Base-by-base conservation (phyloP, 352 stramenopile genomes). In the Pythium phragmiticola region DNA sequence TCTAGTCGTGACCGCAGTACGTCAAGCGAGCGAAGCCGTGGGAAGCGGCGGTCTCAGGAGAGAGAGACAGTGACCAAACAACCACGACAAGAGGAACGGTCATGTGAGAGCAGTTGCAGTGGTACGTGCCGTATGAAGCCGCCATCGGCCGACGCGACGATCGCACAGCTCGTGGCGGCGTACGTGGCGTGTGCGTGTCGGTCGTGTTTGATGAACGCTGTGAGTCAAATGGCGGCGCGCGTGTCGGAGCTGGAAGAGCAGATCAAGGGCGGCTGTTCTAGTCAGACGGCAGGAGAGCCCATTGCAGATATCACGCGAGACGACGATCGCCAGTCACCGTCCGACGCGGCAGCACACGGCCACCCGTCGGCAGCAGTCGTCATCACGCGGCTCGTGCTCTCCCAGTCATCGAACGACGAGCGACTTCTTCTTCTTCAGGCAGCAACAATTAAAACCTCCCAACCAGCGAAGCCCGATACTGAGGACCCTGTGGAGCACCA, bases 141-240 rank as follows among this genome's bases (percentile, higher is more conserved):
- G 12, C 34, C 52, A 4, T 23, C 54, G 16, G 16, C 16, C 6
- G 17, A 19, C 13, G 55, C 43, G 43, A 49, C 55, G 13, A 50
- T n/a, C 19, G 21, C 12, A 50, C 1, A 53, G 30, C 2, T 39
- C 13, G 43, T 62, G 17, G 55, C 55, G 17, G 49, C 59, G 23
- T 59, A 59, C 50, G 59, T 65, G 11, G 49, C 59, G 26, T 65
- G 59, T 19, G 59, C 36, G n/a, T 65, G 59, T n/a, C 48, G 42
- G 1, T 9, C 36, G n/a, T 65, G 59, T 26, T 19, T 65, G 11
- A 46, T 54, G 49, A 19, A 59, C 16, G 42, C 46, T 4, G 50
- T 54, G 16, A 59, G 30, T 14, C 48, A 19, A 19, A 65, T 65
- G 49, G 59, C 48, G 12, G 26, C 48, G 36, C 50, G 42, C 21